Base-by-base conservation (phyloP, 179 eudicot genomes). In the Spergularia azorica region DNA sequence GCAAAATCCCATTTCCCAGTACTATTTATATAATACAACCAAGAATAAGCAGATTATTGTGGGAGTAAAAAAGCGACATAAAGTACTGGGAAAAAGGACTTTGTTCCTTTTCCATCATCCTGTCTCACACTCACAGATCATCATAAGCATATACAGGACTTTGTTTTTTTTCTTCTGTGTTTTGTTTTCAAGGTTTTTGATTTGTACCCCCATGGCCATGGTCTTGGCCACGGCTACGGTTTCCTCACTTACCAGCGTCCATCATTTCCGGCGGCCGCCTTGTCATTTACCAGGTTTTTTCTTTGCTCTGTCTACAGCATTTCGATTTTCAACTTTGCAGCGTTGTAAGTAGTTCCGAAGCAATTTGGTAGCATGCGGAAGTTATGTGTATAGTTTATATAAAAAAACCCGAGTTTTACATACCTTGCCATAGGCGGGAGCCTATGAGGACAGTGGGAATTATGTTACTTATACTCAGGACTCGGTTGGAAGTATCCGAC, bases 231-330 rank as follows among this genome's bases (percentile, higher is more conserved):
- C 11, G 10, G 39, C 65, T 20, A 61, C 20, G 65, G 32, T 11
- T 61, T 39, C 18, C 13, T 67, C 71, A 6, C 43, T 51, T 26
- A 20, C 63, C 54, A 72, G 39, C 70, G 41, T 26, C 70, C 59
- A 62, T 67, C 74, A 20, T n/a, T 63, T 78, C 38, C 63, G 54
- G 21, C 7, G 17, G 7, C 72, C 62, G 68, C 65, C 76, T 5
- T 77, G 38, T 11, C 48, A 58, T 38, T 54, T 77, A 18, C 54
- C 81, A 81, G 84, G 84, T 79, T 82, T 11, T 17, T 32, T 26
- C 50, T 72, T 26, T 66, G 38, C 9, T 58, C 10, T n/a, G 2
- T 10, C 21, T 9, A 32, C 10, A 12, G 0, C 52, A 10, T 41
- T 11, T 36, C 46, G 38, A 38, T 26, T 36, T 26, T 26, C 32